These are phyloP conservation scores for Chlamydomonas urium DNA, from an alignment of 139 green algal genomes.

Conservation along the genomic window DNA sequence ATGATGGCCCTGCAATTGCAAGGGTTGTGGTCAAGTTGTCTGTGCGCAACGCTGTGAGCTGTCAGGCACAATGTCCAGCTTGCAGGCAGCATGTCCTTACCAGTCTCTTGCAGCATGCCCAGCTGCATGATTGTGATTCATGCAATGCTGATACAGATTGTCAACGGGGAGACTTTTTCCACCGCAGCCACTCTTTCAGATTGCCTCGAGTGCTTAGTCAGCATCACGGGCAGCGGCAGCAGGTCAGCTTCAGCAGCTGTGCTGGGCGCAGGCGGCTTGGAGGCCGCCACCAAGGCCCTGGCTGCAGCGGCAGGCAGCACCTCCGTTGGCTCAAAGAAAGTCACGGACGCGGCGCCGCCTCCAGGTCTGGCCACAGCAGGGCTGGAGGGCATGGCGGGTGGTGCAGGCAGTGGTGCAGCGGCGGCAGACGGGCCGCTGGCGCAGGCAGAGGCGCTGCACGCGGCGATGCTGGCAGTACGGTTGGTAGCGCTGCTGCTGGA, in stretches of 20 bases:
- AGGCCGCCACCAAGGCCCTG: slow-evolving; percentile 4
- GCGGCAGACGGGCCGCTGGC: slow-evolving; percentile 5
- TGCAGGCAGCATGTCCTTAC: background rate
- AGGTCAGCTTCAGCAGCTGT: background rate
- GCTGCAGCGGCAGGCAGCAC: background rate
- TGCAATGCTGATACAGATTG: no score
- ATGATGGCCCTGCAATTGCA: no score
- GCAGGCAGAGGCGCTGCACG: background rate
- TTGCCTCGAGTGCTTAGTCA: slow-evolving; percentile 51
- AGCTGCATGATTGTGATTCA: no score
- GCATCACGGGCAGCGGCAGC: background rate
- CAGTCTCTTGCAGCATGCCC: no score
- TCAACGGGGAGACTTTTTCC: slow-evolving; percentile 4
- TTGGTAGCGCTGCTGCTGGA: slow-evolving; percentile 1
- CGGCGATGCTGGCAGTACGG: slow-evolving; percentile 6
- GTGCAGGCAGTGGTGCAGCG: no score
- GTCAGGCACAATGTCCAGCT: no score
- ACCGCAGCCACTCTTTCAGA: slow-evolving; percentile 33
- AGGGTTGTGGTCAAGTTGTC: no score
- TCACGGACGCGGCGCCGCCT: no score
- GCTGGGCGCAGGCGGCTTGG: background rate
- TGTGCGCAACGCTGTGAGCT: no score
- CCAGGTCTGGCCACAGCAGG: no score
- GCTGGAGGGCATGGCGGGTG: no score
- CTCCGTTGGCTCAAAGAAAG: no score